A percentile compares a stretch with the other conserved stretches of the same genome.
Conservation (phyloP, 2,329 filamentous ascomycete species). For the Reticulascus tulasneorum region DNA sequence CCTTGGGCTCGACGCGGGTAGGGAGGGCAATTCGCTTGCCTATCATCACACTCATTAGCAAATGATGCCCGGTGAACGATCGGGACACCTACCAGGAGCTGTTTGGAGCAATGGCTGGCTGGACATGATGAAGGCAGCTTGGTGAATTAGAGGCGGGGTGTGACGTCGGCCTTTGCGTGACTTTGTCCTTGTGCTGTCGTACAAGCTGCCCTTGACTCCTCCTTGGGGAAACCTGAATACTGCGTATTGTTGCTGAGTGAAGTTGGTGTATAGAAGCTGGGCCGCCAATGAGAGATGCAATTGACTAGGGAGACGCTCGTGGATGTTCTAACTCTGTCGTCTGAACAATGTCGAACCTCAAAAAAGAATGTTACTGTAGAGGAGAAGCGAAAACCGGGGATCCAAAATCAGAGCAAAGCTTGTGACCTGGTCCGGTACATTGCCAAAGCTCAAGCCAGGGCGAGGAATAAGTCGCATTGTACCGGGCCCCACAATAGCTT, state of each 20-base stretch:
- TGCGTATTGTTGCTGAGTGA: too few relatives aligned
- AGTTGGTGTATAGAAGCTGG: too few relatives aligned
- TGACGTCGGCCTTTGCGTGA: too few relatives aligned
- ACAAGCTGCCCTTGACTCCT: too few relatives aligned
- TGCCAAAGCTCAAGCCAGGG: too few relatives aligned
- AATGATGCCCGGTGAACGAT: neutral
- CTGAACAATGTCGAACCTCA: neutral
- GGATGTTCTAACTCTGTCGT: neutral
- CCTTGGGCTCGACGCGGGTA: constrained; percentile 96
- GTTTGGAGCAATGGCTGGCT: constrained; percentile 94
- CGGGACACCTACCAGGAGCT: constrained; percentile 68
- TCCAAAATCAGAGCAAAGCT: too few relatives aligned
- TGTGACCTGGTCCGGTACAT: neutral
- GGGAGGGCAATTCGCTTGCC: constrained; percentile 98
- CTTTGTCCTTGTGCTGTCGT: too few relatives aligned
- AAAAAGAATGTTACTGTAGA: too few relatives aligned
- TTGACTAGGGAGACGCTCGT: neutral
- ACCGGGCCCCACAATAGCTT: neutral
- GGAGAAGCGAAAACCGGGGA: neutral
- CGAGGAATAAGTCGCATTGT: too few relatives aligned
- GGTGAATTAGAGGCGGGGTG: too few relatives aligned
- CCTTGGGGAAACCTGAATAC: too few relatives aligned
- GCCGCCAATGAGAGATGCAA: too few relatives aligned
- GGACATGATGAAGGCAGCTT: constrained; percentile 80
- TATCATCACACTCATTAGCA: constrained; percentile 31